These are phyloP conservation scores for Rhizopogon rudus DNA, from an alignment of 768 basidiomycete genomes.

Conservation along the genomic window DNA sequence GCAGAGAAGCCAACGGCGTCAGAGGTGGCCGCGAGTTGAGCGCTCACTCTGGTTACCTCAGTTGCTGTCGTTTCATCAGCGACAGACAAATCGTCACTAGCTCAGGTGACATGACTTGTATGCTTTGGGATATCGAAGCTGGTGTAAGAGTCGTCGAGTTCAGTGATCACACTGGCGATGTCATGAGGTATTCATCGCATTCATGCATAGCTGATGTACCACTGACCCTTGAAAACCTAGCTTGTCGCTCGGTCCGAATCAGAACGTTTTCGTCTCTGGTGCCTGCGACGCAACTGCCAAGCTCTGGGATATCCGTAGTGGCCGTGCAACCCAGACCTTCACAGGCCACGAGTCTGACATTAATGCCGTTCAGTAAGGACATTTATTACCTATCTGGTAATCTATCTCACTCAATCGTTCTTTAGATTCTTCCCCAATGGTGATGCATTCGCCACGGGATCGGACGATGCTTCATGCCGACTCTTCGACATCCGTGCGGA, in stretches of 20 bases:
- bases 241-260: constrained; percentile 89
- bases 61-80: constrained; percentile 97
- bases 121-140: constrained; percentile 99
- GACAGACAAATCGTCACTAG: constrained; percentile 98
- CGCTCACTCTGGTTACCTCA: constrained; percentile 97
- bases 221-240: constrained; percentile 37
- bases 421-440: constrained; percentile 98
- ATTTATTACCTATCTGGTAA: constrained; percentile 2
- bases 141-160: constrained; percentile 98
- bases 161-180: constrained; percentile 98
- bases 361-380: constrained; percentile 92
- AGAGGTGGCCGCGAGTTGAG: constrained; percentile 93
- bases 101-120: constrained; percentile 99
- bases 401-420: constrained; percentile 6
- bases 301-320: constrained; percentile 97
- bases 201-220: constrained; percentile 1
- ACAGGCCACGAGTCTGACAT: constrained; percentile 99
- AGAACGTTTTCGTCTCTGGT: constrained; percentile 96
- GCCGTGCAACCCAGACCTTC: constrained; percentile 97
- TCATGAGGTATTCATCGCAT: constrained; percentile 85
- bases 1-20: constrained; percentile 64
- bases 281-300: constrained; percentile 99
- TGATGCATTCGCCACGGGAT: constrained; percentile 97
- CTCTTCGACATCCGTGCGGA: constrained; percentile 98
- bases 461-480: constrained; percentile 97